phyloP scores from a whole-genome alignment of 2,329 filamentous ascomycete species.

The Cladophialophora carrionii region DNA sequence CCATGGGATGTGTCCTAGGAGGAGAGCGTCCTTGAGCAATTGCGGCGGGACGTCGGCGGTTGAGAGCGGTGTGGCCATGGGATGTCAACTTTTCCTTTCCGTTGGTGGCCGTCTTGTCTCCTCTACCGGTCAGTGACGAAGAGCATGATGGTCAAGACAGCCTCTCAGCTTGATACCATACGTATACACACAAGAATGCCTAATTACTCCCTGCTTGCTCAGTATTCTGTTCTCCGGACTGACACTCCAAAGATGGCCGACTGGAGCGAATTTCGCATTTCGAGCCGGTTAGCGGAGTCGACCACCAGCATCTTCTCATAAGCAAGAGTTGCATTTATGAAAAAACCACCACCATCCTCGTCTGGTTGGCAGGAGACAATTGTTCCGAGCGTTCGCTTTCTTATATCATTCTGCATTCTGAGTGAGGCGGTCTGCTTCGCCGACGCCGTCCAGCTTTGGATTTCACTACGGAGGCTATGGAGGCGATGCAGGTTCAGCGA shows the following conservation, averaged over 20 bases:
- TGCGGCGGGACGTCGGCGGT: conserved; percentile 17
- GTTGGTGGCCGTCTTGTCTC: neutral
- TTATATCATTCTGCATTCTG: no score
- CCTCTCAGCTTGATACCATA: neutral
- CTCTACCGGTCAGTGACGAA: neutral
- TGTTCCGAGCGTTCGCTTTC: no score
- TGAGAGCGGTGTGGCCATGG: conserved; percentile 3
- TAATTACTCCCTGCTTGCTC: no score
- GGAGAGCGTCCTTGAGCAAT: conserved; percentile 39
- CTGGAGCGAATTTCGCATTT: conserved; percentile 7
- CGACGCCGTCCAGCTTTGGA: neutral
- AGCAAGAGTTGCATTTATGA: neutral
- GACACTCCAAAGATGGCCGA: neutral
- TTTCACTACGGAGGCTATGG: neutral
- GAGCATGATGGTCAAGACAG: neutral
- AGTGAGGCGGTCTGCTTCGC: no score
- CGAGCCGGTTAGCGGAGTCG: neutral
- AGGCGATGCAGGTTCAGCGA: neutral
- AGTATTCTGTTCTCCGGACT: neutral
- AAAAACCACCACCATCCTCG: neutral
- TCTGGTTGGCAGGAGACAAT: neutral
- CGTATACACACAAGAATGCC: neutral
- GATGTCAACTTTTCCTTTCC: neutral
- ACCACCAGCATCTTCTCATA: neutral
- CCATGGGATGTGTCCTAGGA: conserved; percentile 38